phyloP scores from a whole-genome alignment of 306 rosid species.

The Vigna trinervia region DNA sequence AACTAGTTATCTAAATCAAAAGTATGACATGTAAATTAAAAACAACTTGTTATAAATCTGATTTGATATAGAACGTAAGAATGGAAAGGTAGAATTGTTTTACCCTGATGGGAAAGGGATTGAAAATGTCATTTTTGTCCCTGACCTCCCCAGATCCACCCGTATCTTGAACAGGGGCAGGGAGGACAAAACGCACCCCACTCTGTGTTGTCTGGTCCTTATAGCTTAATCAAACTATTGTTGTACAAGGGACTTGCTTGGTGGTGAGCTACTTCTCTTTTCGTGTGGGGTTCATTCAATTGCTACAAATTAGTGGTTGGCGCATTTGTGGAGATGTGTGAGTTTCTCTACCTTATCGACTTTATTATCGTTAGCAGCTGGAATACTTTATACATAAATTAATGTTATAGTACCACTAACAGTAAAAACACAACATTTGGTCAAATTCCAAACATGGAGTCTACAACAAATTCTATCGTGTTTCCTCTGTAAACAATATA shows the following conservation, averaged over 20 bases:
- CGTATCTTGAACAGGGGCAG: neutral
- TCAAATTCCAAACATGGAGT: slow-evolving; percentile 14
- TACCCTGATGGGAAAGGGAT: neutral
- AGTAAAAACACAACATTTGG: no score
- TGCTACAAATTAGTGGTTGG: neutral
- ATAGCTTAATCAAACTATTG: neutral
- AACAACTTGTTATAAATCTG: neutral
- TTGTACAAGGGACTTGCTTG: neutral
- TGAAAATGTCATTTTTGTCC: neutral
- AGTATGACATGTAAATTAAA: neutral
- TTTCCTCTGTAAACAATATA: slow-evolving; percentile 18
- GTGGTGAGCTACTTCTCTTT: neutral
- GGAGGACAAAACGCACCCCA: neutral
- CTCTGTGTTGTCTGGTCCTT: neutral
- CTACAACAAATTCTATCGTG: neutral
- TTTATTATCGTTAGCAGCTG: neutral
- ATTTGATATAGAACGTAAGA: neutral
- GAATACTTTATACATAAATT: no score
- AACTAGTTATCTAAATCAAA: neutral
- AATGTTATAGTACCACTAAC: no score
- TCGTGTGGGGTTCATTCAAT: neutral
- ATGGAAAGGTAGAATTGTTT: neutral
- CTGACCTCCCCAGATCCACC: neutral
- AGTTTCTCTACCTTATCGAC: neutral
- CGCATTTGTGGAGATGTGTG: neutral